phyloP scores from a whole-genome alignment of 2,329 filamentous ascomycete genomes.

The Fusarium nygamai region DNA sequence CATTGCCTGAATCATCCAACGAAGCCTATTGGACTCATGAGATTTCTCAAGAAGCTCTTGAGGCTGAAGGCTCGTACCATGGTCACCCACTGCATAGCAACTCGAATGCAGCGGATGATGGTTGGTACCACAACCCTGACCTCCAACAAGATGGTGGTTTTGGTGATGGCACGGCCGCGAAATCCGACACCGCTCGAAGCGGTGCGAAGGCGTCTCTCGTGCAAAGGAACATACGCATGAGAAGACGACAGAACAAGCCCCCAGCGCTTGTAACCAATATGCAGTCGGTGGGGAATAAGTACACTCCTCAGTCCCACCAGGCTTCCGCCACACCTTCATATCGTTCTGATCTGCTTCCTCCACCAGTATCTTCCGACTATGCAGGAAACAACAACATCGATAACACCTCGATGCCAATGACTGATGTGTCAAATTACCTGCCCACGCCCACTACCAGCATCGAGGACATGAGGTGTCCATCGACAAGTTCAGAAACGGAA shows the following conservation, averaged over 20 bases:
- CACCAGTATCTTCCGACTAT: conserved; percentile 6
- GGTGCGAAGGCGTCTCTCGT: conserved; percentile 32
- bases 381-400: conserved; percentile 2
- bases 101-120: conserved; percentile 27
- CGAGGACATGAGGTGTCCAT: conserved; percentile 15
- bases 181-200: conserved; percentile 44
- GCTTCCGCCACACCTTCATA: conserved; percentile 3
- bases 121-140: conserved; percentile 32
- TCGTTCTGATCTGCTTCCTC: background rate
- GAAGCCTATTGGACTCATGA: conserved; percentile 36
- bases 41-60: conserved; percentile 23
- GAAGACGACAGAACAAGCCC: conserved; percentile 33
- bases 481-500: conserved; percentile 20
- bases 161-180: conserved; percentile 61
- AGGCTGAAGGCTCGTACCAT: conserved; percentile 59
- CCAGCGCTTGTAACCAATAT: background rate
- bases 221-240: conserved; percentile 40
- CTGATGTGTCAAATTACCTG: conserved; percentile 54
- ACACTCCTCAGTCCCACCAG: background rate
- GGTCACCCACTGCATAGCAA: conserved; percentile 52
- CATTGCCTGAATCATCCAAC: conserved; percentile 54
- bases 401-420: conserved; percentile 22
- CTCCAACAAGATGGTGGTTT: conserved; percentile 44
- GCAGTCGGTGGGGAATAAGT: background rate
- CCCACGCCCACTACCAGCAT: conserved; percentile 43